A percentile compares a stretch with the other conserved stretches of the same genome.
Conservation (phyloP, 768 basidiomycete genomes). For the Hygrophorus pudorinus region DNA sequence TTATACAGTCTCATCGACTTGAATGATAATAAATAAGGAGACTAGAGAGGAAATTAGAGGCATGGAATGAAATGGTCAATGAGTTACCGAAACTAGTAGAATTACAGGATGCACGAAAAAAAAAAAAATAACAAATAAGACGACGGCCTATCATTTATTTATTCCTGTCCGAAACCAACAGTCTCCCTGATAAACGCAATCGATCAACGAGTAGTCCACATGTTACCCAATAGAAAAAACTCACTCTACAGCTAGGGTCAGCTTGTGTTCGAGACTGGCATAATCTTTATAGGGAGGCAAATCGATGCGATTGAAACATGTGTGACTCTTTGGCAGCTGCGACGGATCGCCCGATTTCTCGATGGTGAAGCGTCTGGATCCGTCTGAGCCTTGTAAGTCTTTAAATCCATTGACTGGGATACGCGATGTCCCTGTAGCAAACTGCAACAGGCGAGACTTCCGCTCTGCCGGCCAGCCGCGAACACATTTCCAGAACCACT, state of each 20-base stretch:
- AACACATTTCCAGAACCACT: slow-evolving; percentile 99
- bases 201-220: slow-evolving; percentile 11
- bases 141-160: slow-evolving; percentile 19
- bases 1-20: too few species aligned
- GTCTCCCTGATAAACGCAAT: slow-evolving; percentile 53
- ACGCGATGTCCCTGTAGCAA: slow-evolving; percentile 93
- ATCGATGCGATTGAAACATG: slow-evolving; percentile 96
- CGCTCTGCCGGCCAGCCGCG: slow-evolving; percentile 97
- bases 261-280: slow-evolving; percentile 86
- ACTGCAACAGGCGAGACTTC: slow-evolving; percentile 92
- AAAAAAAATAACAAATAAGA: slow-evolving; percentile 8
- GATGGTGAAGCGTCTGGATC: slow-evolving; percentile 93
- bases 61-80: background rate
- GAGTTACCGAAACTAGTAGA: background rate
- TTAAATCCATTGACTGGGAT: slow-evolving; percentile 99
- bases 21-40: background rate
- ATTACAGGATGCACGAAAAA: background rate
- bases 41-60: background rate
- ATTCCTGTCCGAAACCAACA: slow-evolving; percentile 91
- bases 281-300: slow-evolving; percentile 97
- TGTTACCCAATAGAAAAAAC: slow-evolving; percentile 23
- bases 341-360: slow-evolving; percentile 97
- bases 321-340: slow-evolving; percentile 92
- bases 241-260: slow-evolving; percentile 89
- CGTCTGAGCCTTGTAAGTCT: slow-evolving; percentile 96